Conservation (phyloP, 768 basidiomycete genomes). For the Psilocybe subaeruginosa region DNA sequence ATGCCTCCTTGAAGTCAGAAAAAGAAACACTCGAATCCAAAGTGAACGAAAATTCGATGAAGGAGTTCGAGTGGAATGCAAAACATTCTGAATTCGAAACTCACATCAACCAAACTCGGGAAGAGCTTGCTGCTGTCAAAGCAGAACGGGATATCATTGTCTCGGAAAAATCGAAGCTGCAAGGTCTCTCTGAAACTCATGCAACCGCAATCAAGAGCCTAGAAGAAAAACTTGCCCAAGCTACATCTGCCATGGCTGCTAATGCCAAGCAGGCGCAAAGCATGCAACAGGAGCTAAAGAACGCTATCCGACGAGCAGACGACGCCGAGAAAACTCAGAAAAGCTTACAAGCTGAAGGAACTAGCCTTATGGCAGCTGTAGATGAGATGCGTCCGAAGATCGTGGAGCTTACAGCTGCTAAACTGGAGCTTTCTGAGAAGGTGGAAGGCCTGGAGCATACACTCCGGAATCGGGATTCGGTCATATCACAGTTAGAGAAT, state of each 20-base stretch:
- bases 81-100: constrained; percentile 51
- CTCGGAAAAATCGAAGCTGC: constrained; percentile 52
- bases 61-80: constrained; percentile 49
- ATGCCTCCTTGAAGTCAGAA: constrained; percentile 61
- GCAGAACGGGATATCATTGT: constrained; percentile 49
- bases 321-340: constrained; percentile 74
- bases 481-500: constrained; percentile 64
- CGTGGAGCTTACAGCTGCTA: constrained; percentile 75
- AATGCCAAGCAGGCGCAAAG: constrained; percentile 61
- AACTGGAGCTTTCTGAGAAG: constrained; percentile 69
- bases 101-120: constrained; percentile 38
- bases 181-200: constrained; percentile 47
- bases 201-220: constrained; percentile 53
- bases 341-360: constrained; percentile 77
- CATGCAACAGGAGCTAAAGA: constrained; percentile 66
- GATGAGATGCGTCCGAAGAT: constrained; percentile 88
- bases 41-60: constrained; percentile 40
- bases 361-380: constrained; percentile 75
- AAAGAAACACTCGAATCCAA: constrained; percentile 57
- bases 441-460: constrained; percentile 57
- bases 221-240: constrained; percentile 60
- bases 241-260: constrained; percentile 54
- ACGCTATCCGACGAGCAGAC: constrained; percentile 67
- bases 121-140: constrained; percentile 46
- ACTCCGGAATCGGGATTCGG: constrained; percentile 55